Evolutionary conservation across 2,329 filamentous ascomycete species (phyloP), one percentile per base, ranked within the genome.

Genomic region (Trichoderma endophyticum): DNA sequence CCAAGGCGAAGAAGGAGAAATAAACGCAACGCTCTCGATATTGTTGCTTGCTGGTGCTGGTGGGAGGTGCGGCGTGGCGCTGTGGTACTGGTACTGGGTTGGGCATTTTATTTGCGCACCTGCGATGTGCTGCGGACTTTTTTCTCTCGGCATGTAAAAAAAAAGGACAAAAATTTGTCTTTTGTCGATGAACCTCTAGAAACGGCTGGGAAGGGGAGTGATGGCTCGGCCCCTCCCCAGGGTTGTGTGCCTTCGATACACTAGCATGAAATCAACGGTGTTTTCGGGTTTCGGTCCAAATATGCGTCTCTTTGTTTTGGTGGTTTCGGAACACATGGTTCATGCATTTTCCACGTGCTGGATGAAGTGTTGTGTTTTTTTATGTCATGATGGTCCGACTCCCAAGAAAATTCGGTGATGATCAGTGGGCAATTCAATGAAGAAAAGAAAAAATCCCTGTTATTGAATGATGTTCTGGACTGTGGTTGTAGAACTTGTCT

Each of bases 1-100:
- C 91, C 84, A 91, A 91, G 88, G 90, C 92, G 86, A 96, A 97
- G 91, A 97, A 98, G 92, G 93, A 93, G 87, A 91, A 93, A 90
- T 94, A 93, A 88, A 86, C 84, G 84, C 78, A 60, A 78, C 51
- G 57, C 61, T 57, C 36, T 64, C 51, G 48, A 82, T 80, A 79
- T 76, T 74, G 75, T 77, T 80, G 78, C 66, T 72, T 70, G 71
- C 71, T 73, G 71, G 67, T 63, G 65, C 59, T 70, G 66, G 60
- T 54, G 61, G 51, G 51, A 71, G 34, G 59, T 65, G 18, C 63
- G 70, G 71, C 66, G 36, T 69, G 56, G 64, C 56, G 66, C 59
- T 70, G 63, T 56, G 64, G 70, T 72, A 72, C 63, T 80, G 77
- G 77, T 63, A 72, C 63, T 80, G 77, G 77, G 78, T 54, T 54